Evolutionary conservation across 1,284 basidiomycete genomes (phyloP).

Genomic region (Trichosporon asahii): DNA sequence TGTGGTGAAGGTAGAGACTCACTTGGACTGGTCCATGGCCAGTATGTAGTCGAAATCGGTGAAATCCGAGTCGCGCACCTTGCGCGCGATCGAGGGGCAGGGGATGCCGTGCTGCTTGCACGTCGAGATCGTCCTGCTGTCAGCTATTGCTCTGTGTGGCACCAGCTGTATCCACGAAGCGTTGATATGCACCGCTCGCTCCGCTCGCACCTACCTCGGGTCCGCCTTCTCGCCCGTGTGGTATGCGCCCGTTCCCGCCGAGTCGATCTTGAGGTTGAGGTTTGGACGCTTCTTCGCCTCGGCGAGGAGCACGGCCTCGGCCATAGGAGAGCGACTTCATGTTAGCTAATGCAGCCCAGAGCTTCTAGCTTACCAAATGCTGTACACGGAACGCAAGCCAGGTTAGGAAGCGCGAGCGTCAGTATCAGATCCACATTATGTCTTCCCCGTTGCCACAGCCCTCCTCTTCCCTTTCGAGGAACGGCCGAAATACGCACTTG

Average conservation of each 20-base stretch:
- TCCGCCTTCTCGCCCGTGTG: conserved; percentile 52
- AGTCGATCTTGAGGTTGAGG: conserved; percentile 45
- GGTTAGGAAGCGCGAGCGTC: not conserved
- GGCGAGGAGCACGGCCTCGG: conserved; percentile 50
- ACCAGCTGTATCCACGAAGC: too few species aligned
- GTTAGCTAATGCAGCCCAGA: not conserved
- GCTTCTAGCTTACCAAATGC: conserved; percentile 35
- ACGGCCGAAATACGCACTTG: conserved; percentile 30
- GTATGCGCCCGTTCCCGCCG: conserved; percentile 52
- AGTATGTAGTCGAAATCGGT: conserved; percentile 53
- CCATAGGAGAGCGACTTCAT: conserved; percentile 50
- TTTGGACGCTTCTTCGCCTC: conserved; percentile 33
- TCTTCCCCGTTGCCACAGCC: not conserved
- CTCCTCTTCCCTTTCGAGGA: not conserved
- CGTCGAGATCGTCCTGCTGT: conserved; percentile 48
- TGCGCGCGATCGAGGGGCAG: conserved; percentile 49
- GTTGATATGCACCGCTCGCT: not conserved
- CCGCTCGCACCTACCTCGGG: conserved; percentile 31
- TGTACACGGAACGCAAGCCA: conserved; percentile 11
- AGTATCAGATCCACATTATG: not conserved
- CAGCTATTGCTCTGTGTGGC: too few species aligned
- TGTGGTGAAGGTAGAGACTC: too few species aligned
- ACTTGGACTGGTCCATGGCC: conserved; percentile 49
- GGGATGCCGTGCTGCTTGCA: conserved; percentile 50
- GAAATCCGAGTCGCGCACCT: conserved; percentile 47